Conservation (phyloP, 2,329 filamentous ascomycete species). For the Trichophyton verrucosum region DNA sequence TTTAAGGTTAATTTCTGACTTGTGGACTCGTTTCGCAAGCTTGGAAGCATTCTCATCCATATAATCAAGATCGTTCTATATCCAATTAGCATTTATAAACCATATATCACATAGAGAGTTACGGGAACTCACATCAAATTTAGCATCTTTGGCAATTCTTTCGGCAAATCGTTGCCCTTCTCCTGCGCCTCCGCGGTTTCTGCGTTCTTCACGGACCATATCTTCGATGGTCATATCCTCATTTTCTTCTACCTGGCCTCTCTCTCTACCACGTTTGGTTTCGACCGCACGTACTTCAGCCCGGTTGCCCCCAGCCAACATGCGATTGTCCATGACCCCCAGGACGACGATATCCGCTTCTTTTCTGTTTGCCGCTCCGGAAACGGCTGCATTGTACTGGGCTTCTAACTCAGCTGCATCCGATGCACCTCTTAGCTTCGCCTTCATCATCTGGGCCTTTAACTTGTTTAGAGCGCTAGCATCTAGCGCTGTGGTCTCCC, state of each 20-base stretch:
- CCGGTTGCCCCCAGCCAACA: conserved; percentile 64
- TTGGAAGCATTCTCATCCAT: conserved; percentile 93
- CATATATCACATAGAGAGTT: not conserved
- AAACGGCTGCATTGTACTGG: conserved; percentile 67
- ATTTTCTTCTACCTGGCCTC: conserved; percentile 77
- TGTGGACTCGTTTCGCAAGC: conserved; percentile 74
- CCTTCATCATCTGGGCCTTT: conserved; percentile 91
- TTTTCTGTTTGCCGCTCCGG: conserved; percentile 45
- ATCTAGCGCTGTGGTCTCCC: conserved; percentile 48
- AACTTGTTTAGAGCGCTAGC: conserved; percentile 75
- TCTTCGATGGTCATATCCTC: conserved; percentile 94
- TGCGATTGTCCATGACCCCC: conserved; percentile 75
- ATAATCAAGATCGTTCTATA: conserved; percentile 74
- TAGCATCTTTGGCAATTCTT: conserved; percentile 82
- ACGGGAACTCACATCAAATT: conserved; percentile 52
- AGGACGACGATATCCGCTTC: conserved; percentile 64
- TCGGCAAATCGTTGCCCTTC: conserved; percentile 77
- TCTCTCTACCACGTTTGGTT: conserved; percentile 70
- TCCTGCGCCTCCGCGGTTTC: conserved; percentile 63
- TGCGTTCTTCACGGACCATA: conserved; percentile 89
- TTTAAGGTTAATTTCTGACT: conserved; percentile 75
- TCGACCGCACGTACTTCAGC: conserved; percentile 66
- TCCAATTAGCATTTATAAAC: not conserved
- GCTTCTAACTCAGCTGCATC: conserved; percentile 66
- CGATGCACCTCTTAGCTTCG: conserved; percentile 67